Percentiles rank a stretch among this genome's conserved stretches.
phyloP scores from a whole-genome alignment of 371 early-diverging fungal species.

The Syncephalis plumigaleata region DNA sequence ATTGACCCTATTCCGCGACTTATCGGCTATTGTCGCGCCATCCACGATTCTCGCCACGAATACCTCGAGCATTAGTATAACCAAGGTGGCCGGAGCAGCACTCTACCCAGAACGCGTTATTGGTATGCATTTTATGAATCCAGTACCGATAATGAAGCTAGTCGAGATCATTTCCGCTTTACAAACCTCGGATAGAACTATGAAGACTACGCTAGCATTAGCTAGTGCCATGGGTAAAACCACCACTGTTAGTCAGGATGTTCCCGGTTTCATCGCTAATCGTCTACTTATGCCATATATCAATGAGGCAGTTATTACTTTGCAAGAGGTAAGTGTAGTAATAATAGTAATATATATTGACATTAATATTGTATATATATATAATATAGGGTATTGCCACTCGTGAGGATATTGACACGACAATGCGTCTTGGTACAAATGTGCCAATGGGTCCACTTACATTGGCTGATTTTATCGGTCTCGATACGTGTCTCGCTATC shows the following conservation, averaged over 20 bases:
- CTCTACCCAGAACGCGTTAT: conserved; percentile 68
- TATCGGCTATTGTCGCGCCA: conserved; percentile 44
- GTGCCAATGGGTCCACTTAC: conserved; percentile 96
- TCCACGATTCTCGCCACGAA: conserved; percentile 88
- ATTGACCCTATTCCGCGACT: conserved; percentile 56
- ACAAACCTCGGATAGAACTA: conserved; percentile 53
- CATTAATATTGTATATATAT: neutral
- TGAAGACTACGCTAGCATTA: conserved; percentile 51
- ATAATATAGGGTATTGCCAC: conserved; percentile 61
- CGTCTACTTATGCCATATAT: conserved; percentile 96
- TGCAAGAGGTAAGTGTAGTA: conserved; percentile 51
- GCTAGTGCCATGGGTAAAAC: conserved; percentile 86
- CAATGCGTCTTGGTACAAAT: conserved; percentile 94
- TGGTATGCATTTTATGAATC: conserved; percentile 91
- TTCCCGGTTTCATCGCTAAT: conserved; percentile 96
- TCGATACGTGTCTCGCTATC: conserved; percentile 94
- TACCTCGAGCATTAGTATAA: conserved; percentile 88
- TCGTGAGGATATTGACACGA: conserved; percentile 92
- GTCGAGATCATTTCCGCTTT: conserved; percentile 94
- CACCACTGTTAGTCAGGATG: conserved; percentile 69
- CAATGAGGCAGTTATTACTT: conserved; percentile 84
- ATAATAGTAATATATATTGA: neutral
- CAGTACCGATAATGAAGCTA: conserved; percentile 95
- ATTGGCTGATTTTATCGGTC: conserved; percentile 93
- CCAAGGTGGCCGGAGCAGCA: conserved; percentile 87